phyloP scores from a whole-genome alignment of 805 yeast species.

The Saccharomycopsis selenospora region DNA sequence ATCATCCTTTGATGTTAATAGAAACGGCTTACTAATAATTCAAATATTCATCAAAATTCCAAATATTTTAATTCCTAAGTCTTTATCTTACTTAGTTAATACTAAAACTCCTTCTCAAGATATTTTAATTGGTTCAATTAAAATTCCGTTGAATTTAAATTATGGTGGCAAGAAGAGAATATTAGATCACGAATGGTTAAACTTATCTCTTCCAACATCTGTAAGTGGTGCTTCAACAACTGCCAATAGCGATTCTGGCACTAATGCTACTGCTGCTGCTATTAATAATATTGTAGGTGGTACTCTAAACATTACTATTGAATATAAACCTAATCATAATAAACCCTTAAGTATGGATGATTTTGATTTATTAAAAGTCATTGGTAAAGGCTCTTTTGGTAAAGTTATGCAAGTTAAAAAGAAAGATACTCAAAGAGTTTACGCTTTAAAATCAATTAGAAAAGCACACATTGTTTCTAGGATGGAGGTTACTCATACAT shows the following conservation, averaged over 20 bases:
- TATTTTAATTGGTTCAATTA: slow-evolving; percentile 66
- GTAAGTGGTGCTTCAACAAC: neutral
- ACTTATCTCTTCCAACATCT: slow-evolving; percentile 25
- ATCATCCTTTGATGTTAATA: slow-evolving; percentile 82
- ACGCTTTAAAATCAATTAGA: slow-evolving; percentile 89
- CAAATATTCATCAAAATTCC: slow-evolving; percentile 80
- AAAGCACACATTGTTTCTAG: slow-evolving; percentile 92
- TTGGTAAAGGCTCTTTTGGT: slow-evolving; percentile 97
- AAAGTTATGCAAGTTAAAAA: slow-evolving; percentile 98
- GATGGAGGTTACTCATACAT: slow-evolving; percentile 91
- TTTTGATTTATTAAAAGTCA: slow-evolving; percentile 86
- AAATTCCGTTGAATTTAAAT: slow-evolving; percentile 49
- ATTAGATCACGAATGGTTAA: slow-evolving; percentile 56
- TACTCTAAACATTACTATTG: slow-evolving; percentile 54
- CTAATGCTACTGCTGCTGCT: neutral
- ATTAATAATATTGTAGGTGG: slow-evolving; percentile 30
- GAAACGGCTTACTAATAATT: slow-evolving; percentile 57
- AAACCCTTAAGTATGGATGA: slow-evolving; percentile 80
- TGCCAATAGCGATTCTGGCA: slow-evolving; percentile 1
- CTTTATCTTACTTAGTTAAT: slow-evolving; percentile 26
- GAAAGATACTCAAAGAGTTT: slow-evolving; percentile 89
- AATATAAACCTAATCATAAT: slow-evolving; percentile 59
- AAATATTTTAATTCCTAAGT: slow-evolving; percentile 45
- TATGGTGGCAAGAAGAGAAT: slow-evolving; percentile 47
- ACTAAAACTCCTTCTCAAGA: slow-evolving; percentile 42